These are phyloP conservation scores for Mycena epipterygia DNA, from an alignment of 768 basidiomycete species.

Conservation along the genomic window DNA sequence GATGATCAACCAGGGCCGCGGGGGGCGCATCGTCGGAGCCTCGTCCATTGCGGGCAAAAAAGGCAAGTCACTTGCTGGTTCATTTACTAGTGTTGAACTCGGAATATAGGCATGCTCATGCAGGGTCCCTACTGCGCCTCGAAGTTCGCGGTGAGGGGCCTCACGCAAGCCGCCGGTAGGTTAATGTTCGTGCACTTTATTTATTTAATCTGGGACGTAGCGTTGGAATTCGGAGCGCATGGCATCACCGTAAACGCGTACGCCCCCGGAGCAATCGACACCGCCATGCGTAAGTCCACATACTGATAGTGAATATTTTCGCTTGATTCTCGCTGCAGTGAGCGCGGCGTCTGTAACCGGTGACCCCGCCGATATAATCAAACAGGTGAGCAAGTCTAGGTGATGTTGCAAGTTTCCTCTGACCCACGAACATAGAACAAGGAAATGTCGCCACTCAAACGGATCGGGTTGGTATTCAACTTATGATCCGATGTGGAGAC, in stretches of 20 bases:
- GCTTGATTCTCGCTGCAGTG: neutral
- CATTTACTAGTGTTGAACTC: neutral
- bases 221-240: slow-evolving; percentile 45
- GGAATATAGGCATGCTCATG: slow-evolving; percentile 13
- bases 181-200: neutral
- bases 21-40: slow-evolving; percentile 58
- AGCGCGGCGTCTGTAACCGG: slow-evolving; percentile 9
- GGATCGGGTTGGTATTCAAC: slow-evolving; percentile 1
- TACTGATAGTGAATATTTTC: neutral
- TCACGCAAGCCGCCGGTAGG: slow-evolving; percentile 55
- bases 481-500: neutral
- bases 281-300: slow-evolving; percentile 24
- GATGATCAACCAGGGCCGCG: slow-evolving; percentile 57
- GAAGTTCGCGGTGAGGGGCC: slow-evolving; percentile 59
- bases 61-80: slow-evolving; percentile 44
- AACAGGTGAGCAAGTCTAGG: neutral
- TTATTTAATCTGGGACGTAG: slow-evolving; percentile 28
- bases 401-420: neutral
- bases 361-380: slow-evolving; percentile 24
- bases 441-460: slow-evolving; percentile 2
- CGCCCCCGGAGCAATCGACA: slow-evolving; percentile 40
- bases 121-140: slow-evolving; percentile 50
- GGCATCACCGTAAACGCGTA: slow-evolving; percentile 47
- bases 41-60: slow-evolving; percentile 53
- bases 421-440: neutral